These are phyloP conservation scores for Astrocystis sublimbata DNA, from an alignment of 495 filamentous ascomycete genomes.

Conservation along the genomic window DNA sequence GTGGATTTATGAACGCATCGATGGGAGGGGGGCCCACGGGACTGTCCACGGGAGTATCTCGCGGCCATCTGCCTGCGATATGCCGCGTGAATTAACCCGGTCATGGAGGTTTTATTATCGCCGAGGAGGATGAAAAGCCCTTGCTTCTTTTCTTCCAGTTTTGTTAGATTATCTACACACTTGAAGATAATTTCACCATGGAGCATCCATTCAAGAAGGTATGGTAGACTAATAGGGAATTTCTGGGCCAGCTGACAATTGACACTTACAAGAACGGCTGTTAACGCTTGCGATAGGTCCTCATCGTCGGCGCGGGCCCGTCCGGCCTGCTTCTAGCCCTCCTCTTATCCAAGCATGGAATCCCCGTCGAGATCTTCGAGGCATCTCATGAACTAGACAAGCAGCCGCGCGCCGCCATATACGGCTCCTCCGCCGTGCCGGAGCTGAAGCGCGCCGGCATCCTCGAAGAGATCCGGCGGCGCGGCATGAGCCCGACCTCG, in stretches of 20 bases:
- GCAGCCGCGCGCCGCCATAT: constrained; percentile 58
- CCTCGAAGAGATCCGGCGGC: constrained; percentile 51
- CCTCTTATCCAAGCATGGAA: constrained; percentile 55
- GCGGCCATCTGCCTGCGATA: background rate
- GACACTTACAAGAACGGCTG: background rate
- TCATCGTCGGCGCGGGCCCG: constrained; percentile 58
- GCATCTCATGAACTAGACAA: constrained; percentile 49
- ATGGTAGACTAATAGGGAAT: background rate
- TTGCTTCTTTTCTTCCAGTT: background rate
- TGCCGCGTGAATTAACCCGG: constrained; percentile 9
- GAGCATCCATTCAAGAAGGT: constrained; percentile 17
- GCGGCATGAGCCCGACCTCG: constrained; percentile 51
- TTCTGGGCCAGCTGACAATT: background rate
- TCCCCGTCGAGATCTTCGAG: constrained; percentile 56
- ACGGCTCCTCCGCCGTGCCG: constrained; percentile 53
- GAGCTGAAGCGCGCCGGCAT: constrained; percentile 59
- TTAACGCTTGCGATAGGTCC: constrained; percentile 24
- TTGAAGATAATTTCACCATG: background rate
- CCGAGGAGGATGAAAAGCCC: background rate
- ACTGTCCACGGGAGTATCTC: background rate
- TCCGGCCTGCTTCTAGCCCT: constrained; percentile 58
- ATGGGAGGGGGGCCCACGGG: too few relatives aligned
- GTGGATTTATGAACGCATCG: background rate
- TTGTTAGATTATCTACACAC: background rate
- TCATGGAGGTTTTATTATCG: constrained; percentile 5